Conservation (phyloP, 352 stramenopile genomes). For the Pythium scleroteichum region DNA sequence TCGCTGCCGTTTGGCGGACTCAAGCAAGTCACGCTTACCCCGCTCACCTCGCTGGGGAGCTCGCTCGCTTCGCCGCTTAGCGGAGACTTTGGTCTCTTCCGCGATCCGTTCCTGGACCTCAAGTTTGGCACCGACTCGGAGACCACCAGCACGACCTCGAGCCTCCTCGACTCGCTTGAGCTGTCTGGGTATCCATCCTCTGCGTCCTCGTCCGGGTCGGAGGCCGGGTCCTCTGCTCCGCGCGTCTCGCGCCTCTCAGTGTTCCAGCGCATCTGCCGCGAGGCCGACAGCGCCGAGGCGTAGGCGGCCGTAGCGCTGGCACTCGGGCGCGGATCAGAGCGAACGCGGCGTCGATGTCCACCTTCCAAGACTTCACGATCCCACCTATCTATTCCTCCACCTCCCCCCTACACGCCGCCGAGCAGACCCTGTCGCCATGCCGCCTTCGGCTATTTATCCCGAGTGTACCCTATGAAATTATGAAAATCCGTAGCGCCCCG, state of each 20-base stretch:
- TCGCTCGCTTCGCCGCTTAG: constrained; percentile 30
- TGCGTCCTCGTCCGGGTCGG: constrained; percentile 32
- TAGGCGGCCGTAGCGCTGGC: not conserved
- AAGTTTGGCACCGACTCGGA: constrained; percentile 24
- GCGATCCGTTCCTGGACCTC: constrained; percentile 55
- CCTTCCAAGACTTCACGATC: no score
- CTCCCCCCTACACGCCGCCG: not conserved
- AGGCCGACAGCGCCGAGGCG: constrained; percentile 43
- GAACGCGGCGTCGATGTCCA: no score
- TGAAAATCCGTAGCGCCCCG: no score
- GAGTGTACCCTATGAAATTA: constrained; percentile 5
- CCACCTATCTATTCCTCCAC: not conserved
- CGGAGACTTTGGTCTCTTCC: constrained; percentile 34
- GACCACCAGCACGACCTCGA: constrained; percentile 37
- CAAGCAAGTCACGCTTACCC: constrained; percentile 60
- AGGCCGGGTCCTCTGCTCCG: constrained; percentile 33
- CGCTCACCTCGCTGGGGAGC: constrained; percentile 46
- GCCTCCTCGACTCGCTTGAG: constrained; percentile 36
- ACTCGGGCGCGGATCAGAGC: no score
- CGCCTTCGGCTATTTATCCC: constrained; percentile 7
- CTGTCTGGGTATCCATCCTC: constrained; percentile 5
- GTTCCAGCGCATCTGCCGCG: constrained; percentile 82
- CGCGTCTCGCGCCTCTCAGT: constrained; percentile 79
- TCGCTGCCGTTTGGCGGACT: constrained; percentile 65
- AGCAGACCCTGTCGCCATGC: not conserved